These are phyloP conservation scores for Rhizomucor pusillus DNA, from an alignment of 371 early-diverging fungal species.

Conservation along the genomic window DNA sequence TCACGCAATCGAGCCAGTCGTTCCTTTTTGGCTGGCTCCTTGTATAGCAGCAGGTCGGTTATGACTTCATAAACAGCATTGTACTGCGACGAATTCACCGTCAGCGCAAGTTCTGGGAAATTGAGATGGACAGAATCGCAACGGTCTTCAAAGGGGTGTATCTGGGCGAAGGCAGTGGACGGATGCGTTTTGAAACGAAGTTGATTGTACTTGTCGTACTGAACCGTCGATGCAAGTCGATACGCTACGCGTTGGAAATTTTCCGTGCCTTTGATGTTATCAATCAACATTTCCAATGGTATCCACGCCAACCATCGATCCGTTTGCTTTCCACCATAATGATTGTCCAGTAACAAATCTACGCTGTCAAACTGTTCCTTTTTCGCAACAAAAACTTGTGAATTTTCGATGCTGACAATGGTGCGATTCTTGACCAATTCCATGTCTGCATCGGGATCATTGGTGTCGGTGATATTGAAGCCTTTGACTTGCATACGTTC, in stretches of 20 bases:
- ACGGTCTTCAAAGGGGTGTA: slow-evolving; percentile 49
- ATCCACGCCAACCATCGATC: slow-evolving; percentile 85
- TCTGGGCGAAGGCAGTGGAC: slow-evolving; percentile 16
- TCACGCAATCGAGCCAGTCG: slow-evolving; percentile 69
- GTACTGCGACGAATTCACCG: slow-evolving; percentile 75
- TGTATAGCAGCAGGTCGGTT: slow-evolving; percentile 76
- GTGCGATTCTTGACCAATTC: slow-evolving; percentile 71
- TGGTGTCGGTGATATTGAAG: slow-evolving; percentile 56
- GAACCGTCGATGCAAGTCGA: slow-evolving; percentile 68
- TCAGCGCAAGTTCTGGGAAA: slow-evolving; percentile 66
- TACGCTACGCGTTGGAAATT: slow-evolving; percentile 76
- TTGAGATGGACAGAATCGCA: slow-evolving; percentile 64
- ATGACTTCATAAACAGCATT: slow-evolving; percentile 70
- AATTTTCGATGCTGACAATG: slow-evolving; percentile 72
- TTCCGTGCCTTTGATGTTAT: slow-evolving; percentile 47
- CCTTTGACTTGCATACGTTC: slow-evolving; percentile 66
- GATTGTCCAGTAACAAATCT: slow-evolving; percentile 44
- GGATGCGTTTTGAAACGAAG: slow-evolving; percentile 52
- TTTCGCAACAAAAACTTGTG: slow-evolving; percentile 78
- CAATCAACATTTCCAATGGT: slow-evolving; percentile 79
- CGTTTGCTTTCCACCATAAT: slow-evolving; percentile 46
- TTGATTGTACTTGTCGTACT: slow-evolving; percentile 80
- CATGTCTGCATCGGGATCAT: slow-evolving; percentile 44
- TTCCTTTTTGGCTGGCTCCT: slow-evolving; percentile 75
- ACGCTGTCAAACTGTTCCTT: slow-evolving; percentile 62